Conservation (phyloP, 768 basidiomycete species). For the Hypsizygus marmoreus region DNA sequence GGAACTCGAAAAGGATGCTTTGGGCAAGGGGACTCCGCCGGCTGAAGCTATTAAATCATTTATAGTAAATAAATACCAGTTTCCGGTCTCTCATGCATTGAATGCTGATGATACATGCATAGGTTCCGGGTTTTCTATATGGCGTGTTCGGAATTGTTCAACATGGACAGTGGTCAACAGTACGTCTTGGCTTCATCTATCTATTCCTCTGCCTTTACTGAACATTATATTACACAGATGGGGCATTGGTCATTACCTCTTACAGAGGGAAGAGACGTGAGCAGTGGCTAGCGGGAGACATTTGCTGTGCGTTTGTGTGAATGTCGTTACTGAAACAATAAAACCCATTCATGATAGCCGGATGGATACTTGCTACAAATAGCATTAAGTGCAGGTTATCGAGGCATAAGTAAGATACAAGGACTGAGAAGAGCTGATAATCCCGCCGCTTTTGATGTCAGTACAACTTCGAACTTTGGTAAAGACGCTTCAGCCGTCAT, state of each 20-base stretch:
- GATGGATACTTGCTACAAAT: too few relatives aligned
- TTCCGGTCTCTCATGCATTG: background rate
- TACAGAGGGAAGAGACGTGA: slow-evolving; percentile 38
- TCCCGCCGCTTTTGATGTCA: too few relatives aligned
- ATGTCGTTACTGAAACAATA: too few relatives aligned
- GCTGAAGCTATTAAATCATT: slow-evolving; percentile 63
- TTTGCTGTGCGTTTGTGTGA: too few relatives aligned
- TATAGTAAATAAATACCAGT: too few relatives aligned
- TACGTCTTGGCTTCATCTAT: slow-evolving; percentile 36
- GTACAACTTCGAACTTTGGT: too few relatives aligned
- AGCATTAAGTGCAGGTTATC: too few relatives aligned
- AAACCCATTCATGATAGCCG: too few relatives aligned
- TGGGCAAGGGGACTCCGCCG: slow-evolving; percentile 41
- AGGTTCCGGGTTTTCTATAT: slow-evolving; percentile 75
- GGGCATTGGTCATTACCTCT: slow-evolving; percentile 60
- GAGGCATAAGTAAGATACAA: too few relatives aligned
- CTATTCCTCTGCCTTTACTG: background rate
- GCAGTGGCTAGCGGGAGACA: too few relatives aligned
- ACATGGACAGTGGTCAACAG: slow-evolving; percentile 59
- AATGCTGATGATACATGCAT: background rate
- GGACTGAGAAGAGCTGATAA: too few relatives aligned
- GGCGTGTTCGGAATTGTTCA: slow-evolving; percentile 71
- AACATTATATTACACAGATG: too few relatives aligned
- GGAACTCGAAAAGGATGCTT: slow-evolving; percentile 51
- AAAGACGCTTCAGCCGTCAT: slow-evolving; percentile 42